Evolutionary conservation across 2,329 filamentous ascomycete genomes (phyloP).

Genomic region (Fusarium metavorans): DNA sequence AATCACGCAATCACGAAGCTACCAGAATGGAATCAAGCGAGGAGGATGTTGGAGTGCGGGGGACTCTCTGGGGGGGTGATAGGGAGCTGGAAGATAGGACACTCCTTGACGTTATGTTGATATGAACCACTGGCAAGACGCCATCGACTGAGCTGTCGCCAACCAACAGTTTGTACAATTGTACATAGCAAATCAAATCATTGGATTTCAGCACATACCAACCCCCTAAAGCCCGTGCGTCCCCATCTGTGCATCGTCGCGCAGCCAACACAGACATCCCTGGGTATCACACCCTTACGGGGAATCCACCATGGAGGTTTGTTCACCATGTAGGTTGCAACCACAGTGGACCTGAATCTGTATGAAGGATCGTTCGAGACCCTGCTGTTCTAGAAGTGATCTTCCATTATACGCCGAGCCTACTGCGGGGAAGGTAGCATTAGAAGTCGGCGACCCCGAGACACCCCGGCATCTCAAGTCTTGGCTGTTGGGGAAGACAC

Average conservation of each 20-base stretch:
- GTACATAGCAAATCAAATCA: not conserved
- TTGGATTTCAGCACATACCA: not conserved
- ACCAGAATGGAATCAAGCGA: not conserved
- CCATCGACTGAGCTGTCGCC: not conserved
- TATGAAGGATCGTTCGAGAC: not conserved
- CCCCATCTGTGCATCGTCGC: not conserved
- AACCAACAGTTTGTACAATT: not conserved
- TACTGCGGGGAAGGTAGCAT: not conserved
- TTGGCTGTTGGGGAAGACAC: slow-evolving; percentile 1
- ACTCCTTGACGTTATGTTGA: not conserved
- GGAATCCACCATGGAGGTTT: not conserved
- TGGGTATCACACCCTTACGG: not conserved
- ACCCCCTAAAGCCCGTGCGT: not conserved
- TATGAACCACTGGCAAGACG: not conserved
- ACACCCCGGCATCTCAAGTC: not conserved
- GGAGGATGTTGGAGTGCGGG: not conserved
- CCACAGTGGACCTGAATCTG: not conserved
- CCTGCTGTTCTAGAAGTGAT: not conserved
- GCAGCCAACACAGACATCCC: not conserved
- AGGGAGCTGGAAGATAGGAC: not conserved
- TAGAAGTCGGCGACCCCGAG: slow-evolving; percentile 2
- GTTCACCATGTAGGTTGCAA: not conserved
- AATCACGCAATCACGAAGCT: not conserved
- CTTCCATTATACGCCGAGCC: not conserved
- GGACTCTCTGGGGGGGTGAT: not conserved